Evolutionary conservation across 192 early-diverging fungal species (phyloP), one percentile per base, ranked within the genome.

Genomic region (Backusella westeae): DNA sequence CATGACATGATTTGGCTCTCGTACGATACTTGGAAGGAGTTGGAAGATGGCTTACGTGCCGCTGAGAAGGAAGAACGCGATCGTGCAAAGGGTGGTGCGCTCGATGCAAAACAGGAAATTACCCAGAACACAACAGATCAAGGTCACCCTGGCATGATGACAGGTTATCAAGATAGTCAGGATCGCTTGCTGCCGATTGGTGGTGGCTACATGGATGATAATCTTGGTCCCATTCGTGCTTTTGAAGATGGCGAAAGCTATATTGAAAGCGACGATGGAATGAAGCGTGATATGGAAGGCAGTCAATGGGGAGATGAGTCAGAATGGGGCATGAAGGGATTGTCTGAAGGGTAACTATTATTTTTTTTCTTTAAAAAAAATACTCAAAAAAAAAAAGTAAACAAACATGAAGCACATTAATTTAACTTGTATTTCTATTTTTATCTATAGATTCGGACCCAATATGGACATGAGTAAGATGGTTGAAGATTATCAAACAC

Each of bases 61-160:
- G 67, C 83, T n/a, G 93, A 94, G 80, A 89, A 90, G 67, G 88
- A 90, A 53, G 89, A 88, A n/a, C 72, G 87, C 15, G 77, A 78
- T 29, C 79, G 74, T 26, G 69, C 78, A 66, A 89, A 89, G 66
- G 72, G 67, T 19, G 72, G 59, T 7, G 49, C 34, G 21, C 36
- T 67, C 9, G 74, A 75, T 8, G 14, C 65, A 29, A 66, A 44
- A 19, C 59, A 75, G 21, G 65, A 67, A 42, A 35, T 65, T 26
- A 69, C 34, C 19, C 52, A 21, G 44, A 63, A 32, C 26, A 68
- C 67, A 32, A 38, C 67, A 68, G 67, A 34, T n/a, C 34, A 34
- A 34, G 32, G 34, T 68, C 35, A 34, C 42, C 39, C 68, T 41
- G 68, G 34, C 7, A 38, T 69, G 38, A 21, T 38, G 34, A 29